Evolutionary conservation across 2,329 filamentous ascomycete genomes (phyloP), one percentile per base, ranked within the genome.

Genomic region (Colletotrichum tanaceti): DNA sequence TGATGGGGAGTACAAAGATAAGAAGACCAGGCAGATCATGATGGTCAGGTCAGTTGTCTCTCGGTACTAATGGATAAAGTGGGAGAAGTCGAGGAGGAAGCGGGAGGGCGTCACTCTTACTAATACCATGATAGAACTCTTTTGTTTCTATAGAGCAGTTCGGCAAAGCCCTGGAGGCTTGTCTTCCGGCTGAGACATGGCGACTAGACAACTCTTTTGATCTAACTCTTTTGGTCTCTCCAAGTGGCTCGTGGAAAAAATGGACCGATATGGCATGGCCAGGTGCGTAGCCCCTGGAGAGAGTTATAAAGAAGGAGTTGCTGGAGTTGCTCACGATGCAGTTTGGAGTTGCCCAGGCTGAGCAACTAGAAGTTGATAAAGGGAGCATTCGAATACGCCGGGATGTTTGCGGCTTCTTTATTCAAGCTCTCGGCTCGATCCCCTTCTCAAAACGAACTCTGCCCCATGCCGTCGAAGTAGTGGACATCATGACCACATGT

Each of bases 1-100:
- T 67, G 35, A 67, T 63, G 1, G 64, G 64, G 4, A 67, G 38
- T n/a, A 67, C 63, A 38, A 62, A 62, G 9, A 67, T 67, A 0
- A 62, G 22, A n/a, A 63, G 64, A 28, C 64, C 64, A 62, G 18
- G 24, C 22, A 2, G 24, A 3, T 28, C 22, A 5, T 18, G 2
- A 35, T 18, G 53, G 6, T 32, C 28, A 24, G 16, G 20, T 24
- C 18, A 22, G 35, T 22, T 7, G 5, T 22, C 6, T 43, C 20
- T 14, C 38, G 16, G 22, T 18, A 2, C n/a, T n/a, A n/a, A 16
- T 10, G 16, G 13, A 46, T 11, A 2, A 7, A 18, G 16, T 24
- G 9, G 6, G 20, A 28, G 28, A 5, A 28, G 28, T 28, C 7
- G 28, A 28, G 28, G 28, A 6, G 7, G 5, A 6, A 28, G 24